Percentiles rank a stretch among this genome's conserved stretches.
Conservation (phyloP, 1,284 basidiomycete species). For the Melanopsichium pennsylvanicum region DNA sequence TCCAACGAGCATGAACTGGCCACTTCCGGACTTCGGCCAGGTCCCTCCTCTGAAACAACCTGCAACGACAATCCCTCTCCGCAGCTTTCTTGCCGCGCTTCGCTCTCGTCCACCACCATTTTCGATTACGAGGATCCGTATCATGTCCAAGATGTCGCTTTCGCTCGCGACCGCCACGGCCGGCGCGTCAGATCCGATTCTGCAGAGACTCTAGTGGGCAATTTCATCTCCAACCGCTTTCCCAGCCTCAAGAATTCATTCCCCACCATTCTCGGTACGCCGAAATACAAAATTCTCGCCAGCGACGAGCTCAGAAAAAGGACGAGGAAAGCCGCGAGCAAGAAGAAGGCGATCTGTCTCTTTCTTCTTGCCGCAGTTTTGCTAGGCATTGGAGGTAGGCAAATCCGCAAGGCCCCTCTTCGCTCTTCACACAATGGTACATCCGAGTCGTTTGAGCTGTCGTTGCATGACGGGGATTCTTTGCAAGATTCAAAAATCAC, state of each 20-base stretch:
- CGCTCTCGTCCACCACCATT: slow-evolving; percentile 16
- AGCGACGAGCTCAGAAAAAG: not conserved
- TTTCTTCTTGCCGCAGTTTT: slow-evolving; percentile 22
- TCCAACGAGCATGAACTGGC: not conserved
- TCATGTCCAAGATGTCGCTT: not conserved
- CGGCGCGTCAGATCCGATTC: slow-evolving; percentile 5
- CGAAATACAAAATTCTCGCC: slow-evolving; percentile 10
- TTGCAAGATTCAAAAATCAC: slow-evolving; percentile 19
- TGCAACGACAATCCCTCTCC: not conserved
- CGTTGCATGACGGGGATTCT: slow-evolving; percentile 33
- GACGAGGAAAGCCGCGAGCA: not conserved
- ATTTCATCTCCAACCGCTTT: slow-evolving; percentile 8
- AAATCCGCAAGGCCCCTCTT: not conserved
- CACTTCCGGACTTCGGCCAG: not conserved
- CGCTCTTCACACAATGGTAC: not conserved
- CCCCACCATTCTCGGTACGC: not conserved
- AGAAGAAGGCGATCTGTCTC: slow-evolving; percentile 8
- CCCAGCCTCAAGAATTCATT: slow-evolving; percentile 17
- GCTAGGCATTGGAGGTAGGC: slow-evolving; percentile 12
- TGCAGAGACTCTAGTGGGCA: slow-evolving; percentile 14
- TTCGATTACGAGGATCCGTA: slow-evolving; percentile 3
- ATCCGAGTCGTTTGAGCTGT: not conserved
- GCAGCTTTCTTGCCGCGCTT: slow-evolving; percentile 7
- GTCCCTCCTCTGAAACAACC: not conserved
- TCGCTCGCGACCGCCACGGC: slow-evolving; percentile 1